Base-by-base conservation (phyloP, 768 basidiomycete species). In the Cystobasidium tubakii region DNA sequence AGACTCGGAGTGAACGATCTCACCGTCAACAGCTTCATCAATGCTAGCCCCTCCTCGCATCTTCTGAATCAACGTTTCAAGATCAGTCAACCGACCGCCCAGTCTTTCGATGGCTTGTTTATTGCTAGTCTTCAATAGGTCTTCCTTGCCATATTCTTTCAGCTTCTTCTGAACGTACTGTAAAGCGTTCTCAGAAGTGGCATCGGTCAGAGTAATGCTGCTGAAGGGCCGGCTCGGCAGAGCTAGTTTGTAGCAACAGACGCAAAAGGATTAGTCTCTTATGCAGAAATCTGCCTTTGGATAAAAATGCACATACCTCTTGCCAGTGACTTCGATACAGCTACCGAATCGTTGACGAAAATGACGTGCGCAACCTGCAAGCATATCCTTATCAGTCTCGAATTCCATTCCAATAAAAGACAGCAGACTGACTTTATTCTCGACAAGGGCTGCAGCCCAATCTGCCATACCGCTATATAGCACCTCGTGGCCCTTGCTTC, bases 1-100 rank as follows among this genome's bases (percentile, higher is more conserved):
- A 12, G 53, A n/a, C 17, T 42, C 42, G 42, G 7, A 42, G 42
- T 7, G 42, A 42, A 42, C 42, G 17, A 10, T 21, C 54, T 33
- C 39, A 71, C 69, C 69, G 31, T 79, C 76, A 15, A 77, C 76
- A 3, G 78, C 78, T n/a, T 77, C 78, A 29, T 75, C 76, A 34
- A 75, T 69, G 29, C 62, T 74, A 36, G 13, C 31, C 70, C 79
- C n/a, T 67, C 60, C 15, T 67, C 62, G 43, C 53, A 78, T 74
- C 73, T 79, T 79, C 60, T 75, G 73, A 19, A 79, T 75, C 39
- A 79, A 73, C 0, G 77, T 88, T 79, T 92, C 89, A 25, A 96
- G 86, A 79, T 96, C 92, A 75, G 89, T 91, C 62, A 92, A 88
- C 19, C 96, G 86, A 34, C 96, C 96, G 43, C 96, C 96, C 0